A percentile compares a stretch with the other conserved stretches of the same genome.
Conservation (phyloP, 768 basidiomycete species). For the Lentinula sp. region DNA sequence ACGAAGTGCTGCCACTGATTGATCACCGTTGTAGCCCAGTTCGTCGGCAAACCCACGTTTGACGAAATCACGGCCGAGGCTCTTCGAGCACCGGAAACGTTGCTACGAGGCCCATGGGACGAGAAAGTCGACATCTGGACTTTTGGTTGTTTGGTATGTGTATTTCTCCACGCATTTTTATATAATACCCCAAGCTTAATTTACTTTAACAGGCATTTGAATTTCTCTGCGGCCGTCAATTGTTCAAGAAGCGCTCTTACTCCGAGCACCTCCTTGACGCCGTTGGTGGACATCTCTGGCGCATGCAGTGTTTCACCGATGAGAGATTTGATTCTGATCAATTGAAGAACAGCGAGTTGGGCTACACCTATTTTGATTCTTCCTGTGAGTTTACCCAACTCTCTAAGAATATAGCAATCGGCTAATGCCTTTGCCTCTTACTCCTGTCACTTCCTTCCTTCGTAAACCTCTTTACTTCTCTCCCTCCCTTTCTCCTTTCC, state of each 20-base stretch:
- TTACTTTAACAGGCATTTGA: slow-evolving; percentile 7
- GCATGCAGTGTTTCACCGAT: slow-evolving; percentile 13
- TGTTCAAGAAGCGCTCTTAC: slow-evolving; percentile 12
- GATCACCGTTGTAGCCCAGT: slow-evolving; percentile 6
- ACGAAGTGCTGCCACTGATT: neutral
- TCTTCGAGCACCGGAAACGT: slow-evolving; percentile 22
- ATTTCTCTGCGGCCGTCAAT: slow-evolving; percentile 4
- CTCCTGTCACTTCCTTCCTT: neutral
- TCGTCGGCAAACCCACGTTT: slow-evolving; percentile 4
- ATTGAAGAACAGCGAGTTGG: slow-evolving; percentile 9
- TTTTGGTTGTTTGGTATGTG: slow-evolving; percentile 22
- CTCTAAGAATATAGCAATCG: neutral
- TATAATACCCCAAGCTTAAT: neutral
- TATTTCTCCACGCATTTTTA: neutral
- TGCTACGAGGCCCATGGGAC: slow-evolving; percentile 20
- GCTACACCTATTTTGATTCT: slow-evolving; percentile 10
- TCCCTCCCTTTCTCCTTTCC: neutral
- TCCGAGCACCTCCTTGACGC: slow-evolving; percentile 9
- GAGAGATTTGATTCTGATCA: slow-evolving; percentile 9
- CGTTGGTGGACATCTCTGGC: slow-evolving; percentile 7
- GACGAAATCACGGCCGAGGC: slow-evolving; percentile 16
- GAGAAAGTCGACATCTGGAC: slow-evolving; percentile 24
- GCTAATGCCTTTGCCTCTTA: neutral
- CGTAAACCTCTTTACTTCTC: neutral
- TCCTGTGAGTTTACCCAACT: slow-evolving; percentile 2